Conservation (phyloP, 208 protist genomes). For the Trypanosoma congolense region DNA sequence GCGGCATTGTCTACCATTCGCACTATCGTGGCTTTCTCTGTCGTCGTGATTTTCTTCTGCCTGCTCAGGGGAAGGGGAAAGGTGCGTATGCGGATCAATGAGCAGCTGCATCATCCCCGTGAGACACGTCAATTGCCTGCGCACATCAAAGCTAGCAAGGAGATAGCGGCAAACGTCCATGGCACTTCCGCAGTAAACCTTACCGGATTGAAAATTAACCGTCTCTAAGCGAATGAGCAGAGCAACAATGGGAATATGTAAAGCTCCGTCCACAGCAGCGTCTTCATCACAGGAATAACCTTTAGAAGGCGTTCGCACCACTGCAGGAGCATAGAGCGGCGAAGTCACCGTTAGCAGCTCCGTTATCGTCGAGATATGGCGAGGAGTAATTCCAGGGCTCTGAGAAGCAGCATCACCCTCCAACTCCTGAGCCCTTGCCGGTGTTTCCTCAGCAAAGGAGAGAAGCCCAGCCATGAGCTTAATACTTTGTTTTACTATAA, state of each 20-base stretch:
- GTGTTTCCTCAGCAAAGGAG: slow-evolving; percentile 12
- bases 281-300: neutral
- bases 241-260: slow-evolving; percentile 81
- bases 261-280: slow-evolving; percentile 12
- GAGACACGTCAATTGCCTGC: slow-evolving; percentile 75
- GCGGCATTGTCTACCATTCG: too few relatives aligned
- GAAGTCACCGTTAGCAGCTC: slow-evolving; percentile 66
- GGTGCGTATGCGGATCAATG: slow-evolving; percentile 53
- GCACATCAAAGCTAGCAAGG: slow-evolving; percentile 71
- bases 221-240: slow-evolving; percentile 75
- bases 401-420: slow-evolving; percentile 4
- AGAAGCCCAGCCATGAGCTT: slow-evolving; percentile 75
- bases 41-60: neutral
- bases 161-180: slow-evolving; percentile 76
- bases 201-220: slow-evolving; percentile 48
- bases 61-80: slow-evolving; percentile 19
- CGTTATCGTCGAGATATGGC: slow-evolving; percentile 52
- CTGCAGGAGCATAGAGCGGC: slow-evolving; percentile 43
- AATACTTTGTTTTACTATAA: slow-evolving; percentile 55
- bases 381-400: slow-evolving; percentile 21
- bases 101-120: slow-evolving; percentile 78
- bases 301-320: neutral
- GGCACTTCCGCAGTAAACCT: slow-evolving; percentile 48
- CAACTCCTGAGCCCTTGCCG: neutral
- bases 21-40: neutral